A percentile compares a stretch with the other conserved stretches of the same genome.
These are phyloP conservation scores for Neurospora tetraspora DNA, from an alignment of 495 filamentous ascomycete species.

Conservation along the genomic window DNA sequence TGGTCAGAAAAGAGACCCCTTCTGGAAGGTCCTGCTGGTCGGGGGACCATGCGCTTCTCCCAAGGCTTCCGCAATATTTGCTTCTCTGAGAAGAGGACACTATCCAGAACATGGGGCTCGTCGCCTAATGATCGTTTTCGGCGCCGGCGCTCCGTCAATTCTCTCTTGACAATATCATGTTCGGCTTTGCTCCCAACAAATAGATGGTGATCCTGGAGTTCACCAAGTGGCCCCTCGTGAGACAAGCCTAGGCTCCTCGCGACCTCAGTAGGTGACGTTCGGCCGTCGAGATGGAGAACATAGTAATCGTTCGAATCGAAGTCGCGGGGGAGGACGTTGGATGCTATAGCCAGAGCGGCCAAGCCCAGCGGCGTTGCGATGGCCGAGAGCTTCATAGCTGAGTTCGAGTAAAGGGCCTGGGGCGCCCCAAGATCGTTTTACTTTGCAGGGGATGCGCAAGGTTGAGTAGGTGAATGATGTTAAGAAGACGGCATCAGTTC, in stretches of 20 bases:
- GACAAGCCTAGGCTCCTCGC: slow-evolving; percentile 63
- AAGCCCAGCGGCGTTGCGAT: slow-evolving; percentile 29
- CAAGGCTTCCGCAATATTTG: slow-evolving; percentile 60
- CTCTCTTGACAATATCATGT: slow-evolving; percentile 50
- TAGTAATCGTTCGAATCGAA: slow-evolving; percentile 80
- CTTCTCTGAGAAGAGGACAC: slow-evolving; percentile 72
- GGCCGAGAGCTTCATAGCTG: slow-evolving; percentile 33
- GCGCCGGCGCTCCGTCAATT: slow-evolving; percentile 47
- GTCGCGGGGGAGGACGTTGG: slow-evolving; percentile 28
- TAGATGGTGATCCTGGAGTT: slow-evolving; percentile 73
- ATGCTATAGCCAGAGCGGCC: slow-evolving; percentile 31
- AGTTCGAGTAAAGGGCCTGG: slow-evolving; percentile 5
- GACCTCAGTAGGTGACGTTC: slow-evolving; percentile 57
- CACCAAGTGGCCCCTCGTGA: slow-evolving; percentile 76
- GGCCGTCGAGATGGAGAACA: slow-evolving; percentile 66
- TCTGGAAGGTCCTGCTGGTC: slow-evolving; percentile 1
- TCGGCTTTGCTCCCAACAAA: slow-evolving; percentile 61
- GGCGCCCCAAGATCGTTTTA: neutral
- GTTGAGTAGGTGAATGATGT: neutral
- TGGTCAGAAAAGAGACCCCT: slow-evolving; percentile 6
- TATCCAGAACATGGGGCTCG: slow-evolving; percentile 51
- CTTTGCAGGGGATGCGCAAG: neutral
- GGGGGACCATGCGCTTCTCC: slow-evolving; percentile 61
- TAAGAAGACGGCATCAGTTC: neutral
- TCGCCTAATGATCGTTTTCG: slow-evolving; percentile 44